Percentiles rank a stretch among this genome's conserved stretches.
Evolutionary conservation across 1,139 yeast genomes (phyloP).

Genomic region (Geotrichum carabidarum): DNA sequence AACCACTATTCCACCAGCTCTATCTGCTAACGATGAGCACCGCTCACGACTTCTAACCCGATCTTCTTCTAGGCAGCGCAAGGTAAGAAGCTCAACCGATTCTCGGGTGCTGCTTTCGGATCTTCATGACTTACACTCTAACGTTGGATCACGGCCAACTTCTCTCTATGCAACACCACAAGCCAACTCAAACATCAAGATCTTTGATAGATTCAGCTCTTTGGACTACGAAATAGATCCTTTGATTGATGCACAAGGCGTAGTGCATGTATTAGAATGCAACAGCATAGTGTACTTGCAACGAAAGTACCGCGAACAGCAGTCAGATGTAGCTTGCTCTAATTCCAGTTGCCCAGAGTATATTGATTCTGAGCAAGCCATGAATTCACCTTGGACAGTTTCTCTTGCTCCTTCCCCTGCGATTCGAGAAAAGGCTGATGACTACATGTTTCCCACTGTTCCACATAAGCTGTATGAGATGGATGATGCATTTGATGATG

Average conservation of each 20-base stretch:
- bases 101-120: conserved; percentile 5
- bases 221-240: conserved; percentile 35
- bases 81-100: conserved; percentile 4
- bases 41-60: not conserved
- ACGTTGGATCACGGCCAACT: conserved; percentile 15
- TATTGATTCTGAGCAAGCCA: conserved; percentile 33
- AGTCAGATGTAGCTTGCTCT: conserved; percentile 1
- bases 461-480: conserved; percentile 28
- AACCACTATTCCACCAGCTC: conserved; percentile 6
- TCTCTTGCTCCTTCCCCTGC: conserved; percentile 39
- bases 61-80: not conserved
- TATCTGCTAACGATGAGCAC: conserved; percentile 9
- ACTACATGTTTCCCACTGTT: conserved; percentile 5
- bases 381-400: conserved; percentile 34
- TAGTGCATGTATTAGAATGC: conserved; percentile 31
- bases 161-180: conserved; percentile 16
- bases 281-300: conserved; percentile 32
- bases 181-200: conserved; percentile 16
- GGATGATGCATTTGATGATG: conserved; percentile 28
- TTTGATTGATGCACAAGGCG: conserved; percentile 33
- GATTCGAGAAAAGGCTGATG: conserved; percentile 27
- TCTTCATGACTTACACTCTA: conserved; percentile 11
- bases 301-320: conserved; percentile 26
- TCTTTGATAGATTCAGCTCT: conserved; percentile 30
- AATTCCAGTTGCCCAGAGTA: conserved; percentile 24